Evolutionary conservation across 805 yeast genomes (phyloP).

Genomic region (Clavispora fructus): DNA sequence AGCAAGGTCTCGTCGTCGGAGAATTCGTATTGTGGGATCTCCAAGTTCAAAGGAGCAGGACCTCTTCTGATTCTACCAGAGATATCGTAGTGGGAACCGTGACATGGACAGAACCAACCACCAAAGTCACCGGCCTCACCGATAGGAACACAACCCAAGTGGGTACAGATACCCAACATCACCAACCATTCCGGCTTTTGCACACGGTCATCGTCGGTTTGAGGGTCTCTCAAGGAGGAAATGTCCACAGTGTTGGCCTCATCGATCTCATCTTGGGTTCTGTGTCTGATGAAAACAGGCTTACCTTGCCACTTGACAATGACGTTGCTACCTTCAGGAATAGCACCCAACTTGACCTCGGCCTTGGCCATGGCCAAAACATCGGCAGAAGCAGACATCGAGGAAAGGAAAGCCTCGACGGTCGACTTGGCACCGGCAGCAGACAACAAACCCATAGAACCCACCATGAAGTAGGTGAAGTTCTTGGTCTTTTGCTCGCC

Average conservation of each 20-base stretch:
- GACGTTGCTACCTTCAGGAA: constrained; percentile 97
- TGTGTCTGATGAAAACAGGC: constrained; percentile 99
- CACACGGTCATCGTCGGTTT: constrained; percentile 88
- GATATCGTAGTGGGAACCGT: constrained; percentile 99
- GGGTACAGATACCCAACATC: constrained; percentile 99
- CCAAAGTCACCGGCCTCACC: constrained; percentile 99
- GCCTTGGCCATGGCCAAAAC: constrained; percentile 98
- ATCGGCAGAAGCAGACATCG: constrained; percentile 98
- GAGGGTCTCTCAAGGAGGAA: constrained; percentile 83
- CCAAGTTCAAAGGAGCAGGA: constrained; percentile 98
- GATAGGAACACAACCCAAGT: constrained; percentile 99
- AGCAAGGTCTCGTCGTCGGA: constrained; percentile 71
- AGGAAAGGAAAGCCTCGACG: constrained; percentile 83
- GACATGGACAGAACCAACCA: constrained; percentile 99
- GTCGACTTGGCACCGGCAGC: constrained; percentile 97
- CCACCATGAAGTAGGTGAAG: constrained; percentile 95
- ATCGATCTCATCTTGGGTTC: constrained; percentile 86
- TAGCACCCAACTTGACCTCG: constrained; percentile 87
- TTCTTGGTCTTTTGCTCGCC: constrained; percentile 67
- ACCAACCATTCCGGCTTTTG: constrained; percentile 97
- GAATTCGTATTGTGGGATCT: constrained; percentile 88
- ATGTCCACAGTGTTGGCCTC: constrained; percentile 89
- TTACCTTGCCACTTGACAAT: constrained; percentile 99
- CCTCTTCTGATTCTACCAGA: constrained; percentile 99
- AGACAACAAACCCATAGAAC: constrained; percentile 82